Conservation (phyloP, 75 land plant genomes). For the Cupressus sempervirens region DNA sequence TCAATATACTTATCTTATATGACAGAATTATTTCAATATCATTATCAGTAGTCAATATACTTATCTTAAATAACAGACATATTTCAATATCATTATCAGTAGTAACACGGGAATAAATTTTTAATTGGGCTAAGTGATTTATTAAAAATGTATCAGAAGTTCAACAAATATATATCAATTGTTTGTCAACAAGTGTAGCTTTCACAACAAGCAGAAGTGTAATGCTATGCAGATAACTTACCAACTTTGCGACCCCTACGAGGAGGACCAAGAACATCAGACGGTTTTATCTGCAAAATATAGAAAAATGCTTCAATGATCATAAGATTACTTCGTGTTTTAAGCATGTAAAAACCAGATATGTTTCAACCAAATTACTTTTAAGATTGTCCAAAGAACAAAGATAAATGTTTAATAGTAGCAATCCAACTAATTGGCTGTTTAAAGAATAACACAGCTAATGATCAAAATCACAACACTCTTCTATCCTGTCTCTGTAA, state of each 20-base stretch:
- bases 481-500: not conserved
- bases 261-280: slow-evolving; percentile 35
- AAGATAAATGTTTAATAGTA: too few relatives aligned
- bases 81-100: too few relatives aligned
- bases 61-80: too few relatives aligned
- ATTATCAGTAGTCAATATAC: too few relatives aligned
- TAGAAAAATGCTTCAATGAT: not conserved
- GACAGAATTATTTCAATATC: too few relatives aligned
- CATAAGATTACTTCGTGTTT: not conserved
- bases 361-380: not conserved
- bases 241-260: slow-evolving; percentile 44
- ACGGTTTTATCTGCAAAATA: slow-evolving; percentile 24
- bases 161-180: not conserved
- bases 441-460: not conserved
- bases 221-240: slow-evolving; percentile 7
- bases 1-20: too few relatives aligned
- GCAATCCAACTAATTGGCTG: not conserved
- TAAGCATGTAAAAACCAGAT: not conserved
- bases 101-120: not conserved
- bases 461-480: not conserved
- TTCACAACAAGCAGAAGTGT: not conserved
- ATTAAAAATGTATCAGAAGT: not conserved
- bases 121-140: not conserved
- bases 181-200: not conserved
- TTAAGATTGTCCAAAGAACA: not conserved